Base-by-base conservation (phyloP, 768 basidiomycete species). In the Leccinum obscurum region DNA sequence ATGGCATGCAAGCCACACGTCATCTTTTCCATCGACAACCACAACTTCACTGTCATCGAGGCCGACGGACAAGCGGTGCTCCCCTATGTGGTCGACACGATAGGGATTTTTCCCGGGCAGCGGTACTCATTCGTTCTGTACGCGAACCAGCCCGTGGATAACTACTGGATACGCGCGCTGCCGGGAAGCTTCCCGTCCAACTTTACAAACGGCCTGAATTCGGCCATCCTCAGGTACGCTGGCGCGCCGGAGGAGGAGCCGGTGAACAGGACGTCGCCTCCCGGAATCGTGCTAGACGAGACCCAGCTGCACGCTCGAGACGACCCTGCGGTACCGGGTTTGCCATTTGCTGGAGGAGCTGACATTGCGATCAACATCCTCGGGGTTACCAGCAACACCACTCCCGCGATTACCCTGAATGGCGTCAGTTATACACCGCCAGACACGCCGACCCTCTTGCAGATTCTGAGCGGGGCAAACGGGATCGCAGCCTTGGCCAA, bases 81-180 rank as follows among this genome's bases (percentile, higher is more conserved):
- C 44, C 80, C 82, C 0, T 61, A 76, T 11, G 61, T 58, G 1
- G 77, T 80, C 3, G 77, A 81, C 55, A 66, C 70, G 13, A 75
- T 83, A 52, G 70, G 76, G 10, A 79, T 86, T 35, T 81, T 76
- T 57, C 72, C 76, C 15, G 83, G 77, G 1, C 84, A 85, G 67
- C 78, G 83, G 13, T 85, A 85, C 66, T 81, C 82, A 0, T 72
- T 82, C 62, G 68, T 83, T 11, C 61, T 80, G 14, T 62, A 64
- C 35, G 75, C 76, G 8, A 71, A 75, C 51, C 69, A 75, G 46
- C 63, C 70, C 0, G 59, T 76, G 28, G 70, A 64, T 44, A 80
- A 78, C 58, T 80, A 80, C 50, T 79, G 79, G 76, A 74, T 78
- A 52, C 77, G 76, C 15, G 76, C 77, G 3, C 22, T 67, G 13